Conservation (phyloP, 257 asterid genomes). For the Cinchona pubescens region DNA sequence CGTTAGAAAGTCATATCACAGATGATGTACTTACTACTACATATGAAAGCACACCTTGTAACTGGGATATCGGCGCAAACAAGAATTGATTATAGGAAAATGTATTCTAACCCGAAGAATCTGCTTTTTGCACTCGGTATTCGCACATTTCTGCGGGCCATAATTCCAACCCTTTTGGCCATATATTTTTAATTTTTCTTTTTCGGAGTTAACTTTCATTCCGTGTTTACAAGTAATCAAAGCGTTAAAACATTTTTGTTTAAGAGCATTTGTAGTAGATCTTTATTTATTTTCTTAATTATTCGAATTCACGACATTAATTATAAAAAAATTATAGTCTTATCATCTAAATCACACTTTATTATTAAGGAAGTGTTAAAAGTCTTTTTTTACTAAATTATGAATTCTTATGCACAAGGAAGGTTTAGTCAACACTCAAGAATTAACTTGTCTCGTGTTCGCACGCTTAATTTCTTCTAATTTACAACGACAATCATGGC, state of each 20-base stretch:
- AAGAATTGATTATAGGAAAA: not conserved
- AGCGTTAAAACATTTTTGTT: too few relatives aligned
- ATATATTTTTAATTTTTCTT: too few relatives aligned
- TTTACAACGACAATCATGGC: not conserved
- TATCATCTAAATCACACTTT: too few relatives aligned
- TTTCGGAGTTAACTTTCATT: too few relatives aligned
- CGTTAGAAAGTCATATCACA: not conserved
- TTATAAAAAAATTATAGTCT: too few relatives aligned
- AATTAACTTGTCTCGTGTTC: not conserved
- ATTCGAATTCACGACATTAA: too few relatives aligned
- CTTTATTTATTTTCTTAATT: too few relatives aligned
- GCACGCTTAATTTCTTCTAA: not conserved
- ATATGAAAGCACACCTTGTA: not conserved
- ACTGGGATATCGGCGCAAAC: not conserved
- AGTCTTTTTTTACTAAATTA: too few relatives aligned
- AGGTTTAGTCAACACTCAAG: not conserved
- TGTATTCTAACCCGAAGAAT: not conserved
- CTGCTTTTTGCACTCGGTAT: not conserved
- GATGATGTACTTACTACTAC: too few relatives aligned
- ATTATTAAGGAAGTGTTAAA: too few relatives aligned
- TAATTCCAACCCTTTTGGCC: not conserved
- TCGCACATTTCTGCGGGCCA: not conserved
- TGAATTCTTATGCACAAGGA: not conserved
- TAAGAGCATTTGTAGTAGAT: too few relatives aligned
- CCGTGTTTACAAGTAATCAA: too few relatives aligned